These are phyloP conservation scores for Septoria linicola DNA, from an alignment of 2,329 filamentous ascomycete genomes.

Conservation along the genomic window DNA sequence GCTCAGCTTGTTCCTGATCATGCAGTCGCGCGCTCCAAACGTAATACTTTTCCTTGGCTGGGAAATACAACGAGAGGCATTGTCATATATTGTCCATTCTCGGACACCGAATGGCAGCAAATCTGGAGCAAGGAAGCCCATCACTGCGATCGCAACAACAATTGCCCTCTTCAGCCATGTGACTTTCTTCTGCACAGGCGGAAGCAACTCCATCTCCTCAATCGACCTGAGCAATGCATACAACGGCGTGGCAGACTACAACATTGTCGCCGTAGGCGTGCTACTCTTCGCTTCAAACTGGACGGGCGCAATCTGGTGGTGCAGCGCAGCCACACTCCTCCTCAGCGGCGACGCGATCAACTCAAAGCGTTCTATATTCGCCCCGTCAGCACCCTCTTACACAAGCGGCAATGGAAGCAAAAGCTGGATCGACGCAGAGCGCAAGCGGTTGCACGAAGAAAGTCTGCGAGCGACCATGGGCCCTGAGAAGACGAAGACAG, in stretches of 20 bases:
- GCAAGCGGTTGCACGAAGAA: conserved; percentile 30
- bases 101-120: background rate
- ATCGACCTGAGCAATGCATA: conserved; percentile 93
- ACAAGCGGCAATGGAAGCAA: conserved; percentile 21
- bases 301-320: conserved; percentile 89
- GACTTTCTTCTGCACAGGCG: conserved; percentile 86
- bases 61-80: conserved; percentile 52
- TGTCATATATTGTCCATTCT: conserved; percentile 28
- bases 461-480: conserved; percentile 22
- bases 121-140: background rate
- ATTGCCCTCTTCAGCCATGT: conserved; percentile 75
- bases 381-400: background rate
- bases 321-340: conserved; percentile 56
- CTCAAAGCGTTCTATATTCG: conserved; percentile 21
- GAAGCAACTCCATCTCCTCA: conserved; percentile 93
- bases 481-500: conserved; percentile 4
- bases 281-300: conserved; percentile 89
- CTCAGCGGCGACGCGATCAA: conserved; percentile 36
- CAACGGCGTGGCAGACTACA: conserved; percentile 83
- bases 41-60: conserved; percentile 81
- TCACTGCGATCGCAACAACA: conserved; percentile 57
- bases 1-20: conserved; percentile 75
- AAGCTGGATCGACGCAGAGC: conserved; percentile 35
- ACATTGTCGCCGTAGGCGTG: conserved; percentile 73
- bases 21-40: conserved; percentile 81